These are phyloP conservation scores for Melanomma pulvis-pyrius DNA, from an alignment of 495 filamentous ascomycete genomes.

Conservation along the genomic window DNA sequence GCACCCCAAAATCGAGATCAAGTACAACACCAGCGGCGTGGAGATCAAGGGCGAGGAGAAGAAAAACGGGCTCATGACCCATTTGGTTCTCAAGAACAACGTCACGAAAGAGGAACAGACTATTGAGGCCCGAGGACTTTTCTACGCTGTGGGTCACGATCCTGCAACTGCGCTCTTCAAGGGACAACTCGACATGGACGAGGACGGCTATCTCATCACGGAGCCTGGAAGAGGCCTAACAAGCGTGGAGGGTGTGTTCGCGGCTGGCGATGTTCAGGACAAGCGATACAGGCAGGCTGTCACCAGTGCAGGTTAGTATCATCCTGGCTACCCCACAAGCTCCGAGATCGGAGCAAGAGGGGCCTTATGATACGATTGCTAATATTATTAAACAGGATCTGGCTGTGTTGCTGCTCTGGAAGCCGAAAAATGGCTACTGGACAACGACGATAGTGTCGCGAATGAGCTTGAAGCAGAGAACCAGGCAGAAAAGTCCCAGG, in stretches of 20 bases:
- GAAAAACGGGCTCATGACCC: conserved; percentile 75
- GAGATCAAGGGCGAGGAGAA: conserved; percentile 84
- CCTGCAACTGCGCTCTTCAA: conserved; percentile 86
- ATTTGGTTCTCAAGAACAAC: conserved; percentile 78
- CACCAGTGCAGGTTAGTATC: conserved; percentile 85
- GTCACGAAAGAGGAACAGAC: conserved; percentile 75
- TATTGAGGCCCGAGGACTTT: conserved; percentile 86
- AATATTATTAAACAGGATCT: conserved; percentile 63
- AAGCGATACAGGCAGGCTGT: conserved; percentile 98
- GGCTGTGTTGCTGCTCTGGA: conserved; percentile 95
- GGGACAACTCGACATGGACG: conserved; percentile 80
- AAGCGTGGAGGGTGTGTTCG: conserved; percentile 89
- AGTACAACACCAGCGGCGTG: conserved; percentile 77
- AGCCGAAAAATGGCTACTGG: conserved; percentile 86
- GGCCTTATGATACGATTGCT: conserved; percentile 34
- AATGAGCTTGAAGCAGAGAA: conserved; percentile 46
- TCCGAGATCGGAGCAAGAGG: background rate
- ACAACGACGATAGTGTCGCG: conserved; percentile 61
- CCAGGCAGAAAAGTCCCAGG: conserved; percentile 50
- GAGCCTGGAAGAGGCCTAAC: conserved; percentile 86
- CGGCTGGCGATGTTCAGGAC: conserved; percentile 96
- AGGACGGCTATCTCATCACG: conserved; percentile 86
- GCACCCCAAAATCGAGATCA: conserved; percentile 86
- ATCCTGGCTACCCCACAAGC: background rate
- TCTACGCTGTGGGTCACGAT: conserved; percentile 97